Percentiles rank a stretch among this genome's conserved stretches.
These are phyloP conservation scores for Saposhnikovia divaricata DNA, from an alignment of 129 eudicot species.

Conservation along the genomic window DNA sequence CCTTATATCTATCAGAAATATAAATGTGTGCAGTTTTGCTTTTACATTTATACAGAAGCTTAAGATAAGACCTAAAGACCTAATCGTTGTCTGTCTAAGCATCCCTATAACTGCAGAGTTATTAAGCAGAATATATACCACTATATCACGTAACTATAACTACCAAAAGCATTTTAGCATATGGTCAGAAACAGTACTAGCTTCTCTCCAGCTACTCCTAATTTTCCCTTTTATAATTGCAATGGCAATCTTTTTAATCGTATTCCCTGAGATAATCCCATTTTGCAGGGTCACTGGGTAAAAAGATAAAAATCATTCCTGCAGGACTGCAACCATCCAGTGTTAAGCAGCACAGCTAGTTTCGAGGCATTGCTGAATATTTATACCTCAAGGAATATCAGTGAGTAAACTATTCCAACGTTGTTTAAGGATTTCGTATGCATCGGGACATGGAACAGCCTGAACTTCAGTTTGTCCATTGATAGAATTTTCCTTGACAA, in stretches of 20 bases:
- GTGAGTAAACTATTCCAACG: conserved; percentile 62
- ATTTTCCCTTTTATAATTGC: background rate
- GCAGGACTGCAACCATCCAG: background rate
- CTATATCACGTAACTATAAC: background rate
- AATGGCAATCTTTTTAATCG: background rate
- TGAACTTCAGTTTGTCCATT: conserved; percentile 37
- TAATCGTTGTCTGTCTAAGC: background rate
- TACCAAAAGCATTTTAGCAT: background rate
- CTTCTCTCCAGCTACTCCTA: background rate
- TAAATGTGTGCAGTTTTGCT: background rate
- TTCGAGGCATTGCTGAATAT: background rate
- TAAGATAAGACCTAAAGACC: background rate
- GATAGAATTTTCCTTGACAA: conserved; percentile 37
- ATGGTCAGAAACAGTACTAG: background rate
- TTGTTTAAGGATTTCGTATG: conserved; percentile 47
- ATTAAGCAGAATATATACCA: background rate
- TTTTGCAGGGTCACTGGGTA: background rate
- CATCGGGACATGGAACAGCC: conserved; percentile 55
- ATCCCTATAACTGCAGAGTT: background rate
- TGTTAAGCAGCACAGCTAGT: background rate
- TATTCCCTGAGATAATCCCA: background rate
- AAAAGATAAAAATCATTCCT: background rate
- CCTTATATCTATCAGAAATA: background rate
- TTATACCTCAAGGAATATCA: conserved; percentile 20
- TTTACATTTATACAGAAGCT: background rate